Base-by-base conservation (phyloP, 352 stramenopile species). In the Pseudoperonospora humuli region DNA sequence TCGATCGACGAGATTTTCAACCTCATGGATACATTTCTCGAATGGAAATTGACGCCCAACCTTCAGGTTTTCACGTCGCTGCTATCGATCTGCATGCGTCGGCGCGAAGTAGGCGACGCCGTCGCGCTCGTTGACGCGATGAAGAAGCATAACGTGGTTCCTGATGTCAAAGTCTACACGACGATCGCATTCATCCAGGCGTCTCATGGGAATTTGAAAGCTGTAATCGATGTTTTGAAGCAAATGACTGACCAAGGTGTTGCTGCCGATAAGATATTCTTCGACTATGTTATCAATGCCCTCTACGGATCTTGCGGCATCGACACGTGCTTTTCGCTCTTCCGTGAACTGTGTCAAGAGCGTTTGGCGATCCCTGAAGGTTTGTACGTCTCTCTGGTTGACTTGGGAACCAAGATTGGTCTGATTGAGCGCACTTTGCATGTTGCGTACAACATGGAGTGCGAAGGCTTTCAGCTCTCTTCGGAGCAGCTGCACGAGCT, bases 371-470 rank as follows among this genome's bases (percentile, higher is more conserved):
- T 86, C 37, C 75, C 77, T 0, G 42, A 72, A 49, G 70, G 67
- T 0, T 54, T 89, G 43, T 90, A 87, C 57, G 37, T 45, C 17
- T 55, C 78, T 32, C 59, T 90, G 18, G 47, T 89, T 29, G 54
- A 64, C 9, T 47, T 83, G n/a, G 78, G 78, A 26, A 86, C 67
- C 7, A 53, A 57, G 8, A 62, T 63, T 24, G 75, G 75, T 9
- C 62, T 89, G 32, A 59, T 86, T 15, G 65, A 84, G 46, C 71
- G 76, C 24, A 85, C 78, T 10, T 57, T 90, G 35, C 67, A 84
- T 39, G 34, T 90, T 14, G 78, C 78, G 10, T 86, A 83, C 59
- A 83, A 90, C 41, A 90, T 90, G 78, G 78, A 90, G 41, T 90
- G 78, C 48, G 78, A 90, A 36, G 78, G 78, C 20, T 73, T 78